Evolutionary conservation across 805 yeast species (phyloP), one percentile per base, ranked within the genome.

Genomic region (Crinitomyces ghanaensis): DNA sequence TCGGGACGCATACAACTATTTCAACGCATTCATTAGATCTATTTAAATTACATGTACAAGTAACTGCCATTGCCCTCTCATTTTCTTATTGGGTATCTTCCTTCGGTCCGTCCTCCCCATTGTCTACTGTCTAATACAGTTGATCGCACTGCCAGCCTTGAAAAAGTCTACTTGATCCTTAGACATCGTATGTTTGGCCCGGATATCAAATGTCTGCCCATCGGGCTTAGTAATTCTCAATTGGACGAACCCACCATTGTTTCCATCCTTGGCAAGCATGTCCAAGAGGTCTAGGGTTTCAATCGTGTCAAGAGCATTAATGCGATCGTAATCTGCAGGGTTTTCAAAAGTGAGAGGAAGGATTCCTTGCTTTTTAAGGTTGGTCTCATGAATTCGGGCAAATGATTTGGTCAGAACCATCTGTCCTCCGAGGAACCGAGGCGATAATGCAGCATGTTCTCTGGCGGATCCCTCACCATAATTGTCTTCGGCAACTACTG

Each of bases 401-500:
- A 88, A 88, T 6, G 96, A 86, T 61, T 86, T 88, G 48, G 83
- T 93, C 41, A 88, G 64, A 42, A 88, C 79, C 43, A 85, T 72
- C 38, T 77, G 62, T 42, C 98, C 97, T 40, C 96, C 97, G 28
- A 91, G 68, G 66, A 82, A 91, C 60, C 93, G 72, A 36, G 97
- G 98, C 21, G 91, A 83, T 46, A 91, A 67, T 11, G 97, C 97
- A 29, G 98, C 98, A 53, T 88, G 98, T 59, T 88, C 98, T 71
- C 98, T 81, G 20, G 98, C 96, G 31, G 96, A 86, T 50, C 98
- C 98, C 66, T 88, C 98, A 62, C 98, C 98, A 53, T 88, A 91
- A 62, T 88, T 88, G 56, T 91, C 95, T 59, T 91, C 98, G 35
- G 96, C 97, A 43, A 91, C 79, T 28, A 91, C 96, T 45, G 75